A percentile compares a stretch with the other conserved stretches of the same genome.
Evolutionary conservation across 1,284 basidiomycete species (phyloP).

Genomic region (Fomitopsis pinicola): DNA sequence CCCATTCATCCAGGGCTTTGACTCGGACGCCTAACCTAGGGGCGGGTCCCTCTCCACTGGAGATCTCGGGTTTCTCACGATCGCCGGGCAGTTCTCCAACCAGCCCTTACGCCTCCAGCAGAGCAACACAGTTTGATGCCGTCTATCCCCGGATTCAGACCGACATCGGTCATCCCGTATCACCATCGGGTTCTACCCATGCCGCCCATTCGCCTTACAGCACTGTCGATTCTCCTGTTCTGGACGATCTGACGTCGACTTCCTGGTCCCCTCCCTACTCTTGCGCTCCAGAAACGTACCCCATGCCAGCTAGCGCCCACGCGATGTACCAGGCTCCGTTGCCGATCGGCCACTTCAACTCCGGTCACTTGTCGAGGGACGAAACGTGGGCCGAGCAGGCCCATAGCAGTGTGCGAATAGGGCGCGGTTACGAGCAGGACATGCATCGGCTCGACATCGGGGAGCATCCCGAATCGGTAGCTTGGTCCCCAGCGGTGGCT

Average conservation of each 20-base stretch:
- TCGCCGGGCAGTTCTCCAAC: constrained; percentile 14
- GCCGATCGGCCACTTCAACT: constrained; percentile 10
- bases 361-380: constrained; percentile 17
- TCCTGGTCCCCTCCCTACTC: constrained; percentile 16
- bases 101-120: constrained; percentile 17
- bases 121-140: constrained; percentile 12
- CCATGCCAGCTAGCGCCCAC: constrained; percentile 9
- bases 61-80: constrained; percentile 18
- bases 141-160: constrained; percentile 7
- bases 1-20: constrained; percentile 10
- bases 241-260: constrained; percentile 11
- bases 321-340: constrained; percentile 13
- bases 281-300: constrained; percentile 12
- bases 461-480: constrained; percentile 12
- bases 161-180: constrained; percentile 1
- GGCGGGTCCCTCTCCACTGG: constrained; percentile 18
- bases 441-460: constrained; percentile 6
- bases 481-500: constrained; percentile 12
- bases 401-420: constrained; percentile 8
- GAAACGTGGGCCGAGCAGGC: constrained; percentile 19
- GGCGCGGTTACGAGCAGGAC: constrained; percentile 14
- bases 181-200: constrained; percentile 1
- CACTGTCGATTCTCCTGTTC: not conserved
- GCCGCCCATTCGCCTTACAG: constrained; percentile 1
- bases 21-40: constrained; percentile 15